Percentiles rank a stretch among this genome's conserved stretches.
Evolutionary conservation across 2,329 filamentous ascomycete species (phyloP).

Genomic region (Sclerotinia subarctica): DNA sequence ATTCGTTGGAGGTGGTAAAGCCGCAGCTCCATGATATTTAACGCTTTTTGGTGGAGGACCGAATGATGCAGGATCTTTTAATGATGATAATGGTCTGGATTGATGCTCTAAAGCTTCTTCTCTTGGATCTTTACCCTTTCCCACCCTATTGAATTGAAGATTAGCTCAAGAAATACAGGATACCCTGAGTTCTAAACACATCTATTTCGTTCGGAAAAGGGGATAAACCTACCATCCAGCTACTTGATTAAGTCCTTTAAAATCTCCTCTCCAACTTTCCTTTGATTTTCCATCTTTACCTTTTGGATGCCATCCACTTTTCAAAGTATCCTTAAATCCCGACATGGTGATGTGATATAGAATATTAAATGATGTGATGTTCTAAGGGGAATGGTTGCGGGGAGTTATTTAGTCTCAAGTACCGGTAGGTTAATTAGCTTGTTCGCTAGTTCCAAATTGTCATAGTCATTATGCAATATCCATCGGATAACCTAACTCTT

Average conservation of each 20-base stretch:
- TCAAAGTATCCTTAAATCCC: slow-evolving; percentile 46
- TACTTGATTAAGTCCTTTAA: slow-evolving; percentile 39
- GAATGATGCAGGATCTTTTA: slow-evolving; percentile 64
- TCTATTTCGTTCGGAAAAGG: not conserved
- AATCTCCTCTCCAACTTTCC: slow-evolving; percentile 50
- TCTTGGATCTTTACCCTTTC: slow-evolving; percentile 37
- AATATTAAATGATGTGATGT: not conserved
- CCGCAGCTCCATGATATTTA: slow-evolving; percentile 36
- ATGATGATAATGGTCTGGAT: slow-evolving; percentile 51
- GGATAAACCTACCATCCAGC: slow-evolving; percentile 34
- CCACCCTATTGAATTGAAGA: slow-evolving; percentile 28
- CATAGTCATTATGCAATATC: not conserved
- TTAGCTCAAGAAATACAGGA: not conserved
- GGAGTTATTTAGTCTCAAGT: not conserved
- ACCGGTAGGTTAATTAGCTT: not conserved
- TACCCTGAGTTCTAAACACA: not conserved
- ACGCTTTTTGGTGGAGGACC: slow-evolving; percentile 62
- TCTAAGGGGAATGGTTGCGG: slow-evolving; percentile 12
- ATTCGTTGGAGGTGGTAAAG: slow-evolving; percentile 25
- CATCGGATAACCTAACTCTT: not conserved
- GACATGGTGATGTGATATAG: slow-evolving; percentile 15
- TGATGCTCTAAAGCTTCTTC: slow-evolving; percentile 30
- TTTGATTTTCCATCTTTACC: slow-evolving; percentile 48
- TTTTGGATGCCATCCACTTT: slow-evolving; percentile 54
- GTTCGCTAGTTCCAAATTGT: slow-evolving; percentile 7